A percentile compares a stretch with the other conserved stretches of the same genome.
Conservation (phyloP, 1,139 yeast genomes). For the Debaryomycetaceae sp. region DNA sequence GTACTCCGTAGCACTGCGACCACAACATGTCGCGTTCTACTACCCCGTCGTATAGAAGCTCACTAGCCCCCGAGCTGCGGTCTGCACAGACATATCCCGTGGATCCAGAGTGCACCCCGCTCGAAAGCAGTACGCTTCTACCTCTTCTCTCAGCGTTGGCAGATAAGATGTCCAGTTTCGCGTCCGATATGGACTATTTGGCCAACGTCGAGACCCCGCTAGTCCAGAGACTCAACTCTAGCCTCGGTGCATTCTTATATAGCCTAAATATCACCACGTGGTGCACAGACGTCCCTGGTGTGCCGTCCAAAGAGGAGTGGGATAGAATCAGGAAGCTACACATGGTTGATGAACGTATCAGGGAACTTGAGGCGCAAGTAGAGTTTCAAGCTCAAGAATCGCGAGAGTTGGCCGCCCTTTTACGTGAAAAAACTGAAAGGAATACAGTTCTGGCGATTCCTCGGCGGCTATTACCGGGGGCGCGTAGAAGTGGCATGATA, state of each 20-base stretch:
- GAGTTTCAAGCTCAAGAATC: too few relatives aligned
- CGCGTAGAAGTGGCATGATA: too few relatives aligned
- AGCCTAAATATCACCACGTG: slow-evolving; percentile 57
- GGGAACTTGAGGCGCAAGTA: slow-evolving; percentile 11
- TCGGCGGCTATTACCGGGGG: too few relatives aligned
- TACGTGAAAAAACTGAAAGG: too few relatives aligned
- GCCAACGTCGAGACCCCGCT: slow-evolving; percentile 41
- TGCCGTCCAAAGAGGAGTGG: slow-evolving; percentile 28
- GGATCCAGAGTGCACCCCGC: too few relatives aligned
- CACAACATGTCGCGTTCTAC: too few relatives aligned
- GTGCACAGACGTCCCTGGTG: slow-evolving; percentile 49
- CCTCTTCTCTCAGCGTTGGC: slow-evolving; percentile 32
- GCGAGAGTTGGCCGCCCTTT: too few relatives aligned
- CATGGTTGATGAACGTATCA: slow-evolving; percentile 16
- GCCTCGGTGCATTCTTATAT: slow-evolving; percentile 49
- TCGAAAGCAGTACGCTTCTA: slow-evolving; percentile 21
- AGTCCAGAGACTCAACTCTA: slow-evolving; percentile 44
- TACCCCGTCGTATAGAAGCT: too few relatives aligned
- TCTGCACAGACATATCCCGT: too few relatives aligned
- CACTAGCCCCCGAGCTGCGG: too few relatives aligned
- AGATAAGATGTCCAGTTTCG: slow-evolving; percentile 44
- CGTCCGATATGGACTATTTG: slow-evolving; percentile 34
- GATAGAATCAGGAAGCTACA: slow-evolving; percentile 18
- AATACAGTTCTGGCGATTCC: too few relatives aligned
- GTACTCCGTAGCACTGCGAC: too few relatives aligned